phyloP scores from a whole-genome alignment of 148 eudicot genomes.

The Camellia granthamiana region DNA sequence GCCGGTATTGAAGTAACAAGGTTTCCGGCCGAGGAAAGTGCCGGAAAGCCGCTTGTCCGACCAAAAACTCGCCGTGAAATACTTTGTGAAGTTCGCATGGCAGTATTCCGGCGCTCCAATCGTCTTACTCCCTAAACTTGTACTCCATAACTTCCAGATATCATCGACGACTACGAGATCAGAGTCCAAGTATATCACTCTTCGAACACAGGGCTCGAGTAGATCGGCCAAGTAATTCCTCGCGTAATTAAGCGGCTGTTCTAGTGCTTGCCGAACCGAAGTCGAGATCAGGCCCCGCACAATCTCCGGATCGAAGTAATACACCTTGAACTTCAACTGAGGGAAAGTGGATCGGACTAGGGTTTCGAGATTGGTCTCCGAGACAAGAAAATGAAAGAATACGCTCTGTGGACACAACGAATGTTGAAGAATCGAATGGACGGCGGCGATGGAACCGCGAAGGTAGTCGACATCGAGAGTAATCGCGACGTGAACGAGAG shows the following conservation, averaged over 20 bases:
- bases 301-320: conserved; percentile 49
- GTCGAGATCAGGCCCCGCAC: conserved; percentile 54
- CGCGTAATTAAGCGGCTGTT: conserved; percentile 87
- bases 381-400: conserved; percentile 72
- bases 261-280: conserved; percentile 73
- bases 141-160: conserved; percentile 59
- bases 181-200: conserved; percentile 79
- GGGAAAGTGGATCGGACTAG: conserved; percentile 55
- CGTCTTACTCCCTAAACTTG: conserved; percentile 37
- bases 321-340: conserved; percentile 50
- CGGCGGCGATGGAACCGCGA: conserved; percentile 91
- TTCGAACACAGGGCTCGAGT: conserved; percentile 53
- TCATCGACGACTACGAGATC: conserved; percentile 82
- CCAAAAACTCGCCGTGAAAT: conserved; percentile 73
- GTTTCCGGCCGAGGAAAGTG: conserved; percentile 41
- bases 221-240: conserved; percentile 68
- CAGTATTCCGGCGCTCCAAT: conserved; percentile 94
- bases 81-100: conserved; percentile 82
- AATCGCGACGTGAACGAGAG: conserved; percentile 76
- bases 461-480: conserved; percentile 77
- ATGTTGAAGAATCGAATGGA: conserved; percentile 71
- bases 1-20: conserved; percentile 89
- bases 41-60: conserved; percentile 30
- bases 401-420: conserved; percentile 60
- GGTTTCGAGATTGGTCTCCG: conserved; percentile 44